These are phyloP conservation scores for Tylopilus balloui DNA, from an alignment of 768 basidiomycete species.

Conservation along the genomic window DNA sequence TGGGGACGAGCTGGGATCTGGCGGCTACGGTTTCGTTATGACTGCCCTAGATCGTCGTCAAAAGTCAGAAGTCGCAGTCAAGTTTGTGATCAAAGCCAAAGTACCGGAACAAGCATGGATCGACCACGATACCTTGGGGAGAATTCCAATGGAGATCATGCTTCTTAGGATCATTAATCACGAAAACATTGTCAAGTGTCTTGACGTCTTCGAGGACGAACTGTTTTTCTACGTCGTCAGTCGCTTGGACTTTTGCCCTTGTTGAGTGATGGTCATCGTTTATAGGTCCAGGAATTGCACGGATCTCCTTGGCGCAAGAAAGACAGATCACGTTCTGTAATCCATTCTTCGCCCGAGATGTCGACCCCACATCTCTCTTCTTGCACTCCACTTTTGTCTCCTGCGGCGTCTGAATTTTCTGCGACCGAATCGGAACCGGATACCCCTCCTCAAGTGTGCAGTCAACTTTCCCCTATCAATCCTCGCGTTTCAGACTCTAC, in stretches of 20 bases:
- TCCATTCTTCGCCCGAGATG: conserved; percentile 24
- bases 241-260: conserved; percentile 8
- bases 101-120: conserved; percentile 51
- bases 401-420: conserved; percentile 49
- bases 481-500: conserved; percentile 15
- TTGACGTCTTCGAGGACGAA: conserved; percentile 81
- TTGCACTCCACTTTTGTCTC: conserved; percentile 53
- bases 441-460: conserved; percentile 38
- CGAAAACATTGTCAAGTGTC: conserved; percentile 75
- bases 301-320: conserved; percentile 79
- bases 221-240: conserved; percentile 84
- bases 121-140: conserved; percentile 55
- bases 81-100: conserved; percentile 85
- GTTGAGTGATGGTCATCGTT: conserved; percentile 1
- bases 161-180: conserved; percentile 72
- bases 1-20: conserved; percentile 78
- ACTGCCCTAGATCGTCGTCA: conserved; percentile 63
- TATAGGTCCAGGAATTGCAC: conserved; percentile 86
- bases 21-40: conserved; percentile 95
- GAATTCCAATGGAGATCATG: conserved; percentile 77
- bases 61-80: conserved; percentile 79
- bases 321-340: conserved; percentile 32
- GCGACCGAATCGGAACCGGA: conserved; percentile 39
- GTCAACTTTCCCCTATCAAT: conserved; percentile 21
- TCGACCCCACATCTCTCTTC: conserved; percentile 27